Percentiles rank a stretch among this genome's conserved stretches.
Conservation (phyloP, 2,329 filamentous ascomycete genomes). For the Aspergillus spinulosporus region DNA sequence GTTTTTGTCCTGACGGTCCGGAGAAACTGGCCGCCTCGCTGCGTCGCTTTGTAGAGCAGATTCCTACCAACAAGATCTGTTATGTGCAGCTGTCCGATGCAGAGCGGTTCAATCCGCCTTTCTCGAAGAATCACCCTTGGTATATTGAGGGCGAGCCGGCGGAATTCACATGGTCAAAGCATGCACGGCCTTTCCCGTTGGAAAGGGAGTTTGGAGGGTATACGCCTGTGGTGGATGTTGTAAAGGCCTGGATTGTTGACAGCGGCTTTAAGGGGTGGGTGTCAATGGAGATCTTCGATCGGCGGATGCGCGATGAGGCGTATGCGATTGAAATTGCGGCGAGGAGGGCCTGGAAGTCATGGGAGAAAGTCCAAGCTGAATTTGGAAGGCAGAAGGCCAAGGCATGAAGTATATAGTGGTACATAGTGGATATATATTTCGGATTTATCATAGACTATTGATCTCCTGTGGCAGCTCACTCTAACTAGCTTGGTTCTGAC, state of each 20-base stretch:
- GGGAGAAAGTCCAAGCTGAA: conserved; percentile 21
- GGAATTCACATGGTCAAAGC: conserved; percentile 33
- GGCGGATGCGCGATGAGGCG: conserved; percentile 27
- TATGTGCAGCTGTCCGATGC: conserved; percentile 41
- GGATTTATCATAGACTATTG: neutral
- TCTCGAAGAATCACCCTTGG: conserved; percentile 32
- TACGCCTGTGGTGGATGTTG: conserved; percentile 32
- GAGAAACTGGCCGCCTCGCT: conserved; percentile 27
- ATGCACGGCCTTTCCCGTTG: conserved; percentile 35
- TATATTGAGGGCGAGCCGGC: conserved; percentile 30
- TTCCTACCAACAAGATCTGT: conserved; percentile 34
- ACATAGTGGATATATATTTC: neutral
- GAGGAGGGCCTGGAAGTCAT: conserved; percentile 21
- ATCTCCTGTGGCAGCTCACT: neutral
- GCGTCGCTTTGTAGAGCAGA: conserved; percentile 18
- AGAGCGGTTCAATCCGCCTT: conserved; percentile 34
- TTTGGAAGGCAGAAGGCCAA: neutral
- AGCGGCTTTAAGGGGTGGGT: conserved; percentile 35
- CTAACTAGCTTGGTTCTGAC: no score
- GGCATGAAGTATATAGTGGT: neutral
- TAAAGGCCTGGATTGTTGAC: conserved; percentile 30
- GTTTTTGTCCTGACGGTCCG: conserved; percentile 27
- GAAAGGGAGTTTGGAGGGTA: conserved; percentile 30
- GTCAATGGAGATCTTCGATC: conserved; percentile 36
- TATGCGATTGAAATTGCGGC: conserved; percentile 22